These are phyloP conservation scores for Ganoderma leucocontextum DNA, from an alignment of 1,284 basidiomycete species.

Conservation along the genomic window DNA sequence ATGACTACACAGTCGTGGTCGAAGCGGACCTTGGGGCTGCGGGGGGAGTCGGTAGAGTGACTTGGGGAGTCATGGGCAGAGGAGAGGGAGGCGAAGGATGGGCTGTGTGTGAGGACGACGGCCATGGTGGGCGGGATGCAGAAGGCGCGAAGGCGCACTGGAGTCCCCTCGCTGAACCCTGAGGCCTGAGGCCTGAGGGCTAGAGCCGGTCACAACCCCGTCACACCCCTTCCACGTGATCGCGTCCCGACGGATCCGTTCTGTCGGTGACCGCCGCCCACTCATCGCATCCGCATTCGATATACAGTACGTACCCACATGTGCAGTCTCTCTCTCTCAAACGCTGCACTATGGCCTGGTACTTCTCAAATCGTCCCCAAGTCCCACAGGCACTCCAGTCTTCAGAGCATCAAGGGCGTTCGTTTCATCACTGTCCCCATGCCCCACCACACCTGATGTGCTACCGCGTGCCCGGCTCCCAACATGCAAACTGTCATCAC, in stretches of 20 bases:
- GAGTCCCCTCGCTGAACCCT: background rate
- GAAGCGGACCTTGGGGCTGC: slow-evolving; percentile 55
- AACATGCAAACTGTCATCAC: background rate
- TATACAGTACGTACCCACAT: too few relatives aligned
- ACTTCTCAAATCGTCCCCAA: too few relatives aligned
- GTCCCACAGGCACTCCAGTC: too few relatives aligned
- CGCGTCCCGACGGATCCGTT: slow-evolving; percentile 28
- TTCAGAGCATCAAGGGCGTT: background rate
- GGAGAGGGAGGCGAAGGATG: slow-evolving; percentile 28
- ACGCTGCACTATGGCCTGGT: too few relatives aligned
- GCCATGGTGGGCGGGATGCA: slow-evolving; percentile 26
- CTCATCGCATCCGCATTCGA: too few relatives aligned
- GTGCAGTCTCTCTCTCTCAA: too few relatives aligned
- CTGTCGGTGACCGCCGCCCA: slow-evolving; percentile 13
- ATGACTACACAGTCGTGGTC: slow-evolving; percentile 73
- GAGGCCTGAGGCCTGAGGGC: background rate
- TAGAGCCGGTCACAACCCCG: slow-evolving; percentile 15
- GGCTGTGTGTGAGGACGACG: slow-evolving; percentile 21
- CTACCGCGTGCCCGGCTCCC: slow-evolving; percentile 1
- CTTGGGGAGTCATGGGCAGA: slow-evolving; percentile 16
- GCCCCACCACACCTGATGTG: background rate
- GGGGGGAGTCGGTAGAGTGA: slow-evolving; percentile 15
- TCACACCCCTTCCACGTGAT: slow-evolving; percentile 22
- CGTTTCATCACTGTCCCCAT: background rate
- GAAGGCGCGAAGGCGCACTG: slow-evolving; percentile 1